phyloP scores from a whole-genome alignment of 2,329 filamentous ascomycete species.

The Myriangium duriaei region DNA sequence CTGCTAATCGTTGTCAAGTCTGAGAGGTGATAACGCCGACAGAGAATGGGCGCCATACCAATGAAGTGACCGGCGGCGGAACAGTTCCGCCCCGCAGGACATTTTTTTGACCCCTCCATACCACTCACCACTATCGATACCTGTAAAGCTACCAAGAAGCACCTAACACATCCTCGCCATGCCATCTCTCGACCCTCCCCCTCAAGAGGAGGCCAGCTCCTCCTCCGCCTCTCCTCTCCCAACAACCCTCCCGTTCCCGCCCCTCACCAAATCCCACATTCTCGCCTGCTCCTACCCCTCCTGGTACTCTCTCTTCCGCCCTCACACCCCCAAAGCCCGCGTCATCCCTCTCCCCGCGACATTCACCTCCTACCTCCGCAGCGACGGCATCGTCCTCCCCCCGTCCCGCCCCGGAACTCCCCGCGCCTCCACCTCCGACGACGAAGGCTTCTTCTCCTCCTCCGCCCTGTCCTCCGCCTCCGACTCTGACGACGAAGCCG shows the following conservation, averaged over 20 bases:
- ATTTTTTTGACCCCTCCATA: too few species aligned
- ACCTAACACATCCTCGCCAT: too few species aligned
- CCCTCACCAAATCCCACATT: constrained; percentile 74
- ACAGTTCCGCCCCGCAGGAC: too few species aligned
- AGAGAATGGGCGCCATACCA: too few species aligned
- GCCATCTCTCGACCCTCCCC: neutral
- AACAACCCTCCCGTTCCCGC: constrained; percentile 57
- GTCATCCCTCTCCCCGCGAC: constrained; percentile 63
- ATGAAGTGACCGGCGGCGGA: too few species aligned
- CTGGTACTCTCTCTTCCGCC: constrained; percentile 60
- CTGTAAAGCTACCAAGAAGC: too few species aligned
- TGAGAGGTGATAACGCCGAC: too few species aligned
- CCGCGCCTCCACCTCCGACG: constrained; percentile 34
- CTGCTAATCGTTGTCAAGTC: too few species aligned
- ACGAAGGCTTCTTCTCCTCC: constrained; percentile 35
- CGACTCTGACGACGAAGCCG: constrained; percentile 37
- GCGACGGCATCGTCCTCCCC: constrained; percentile 84
- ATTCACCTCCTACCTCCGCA: constrained; percentile 77
- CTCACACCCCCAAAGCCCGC: constrained; percentile 71
- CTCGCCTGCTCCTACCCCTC: constrained; percentile 86
- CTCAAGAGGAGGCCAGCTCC: neutral
- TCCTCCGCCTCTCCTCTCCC: constrained; percentile 1
- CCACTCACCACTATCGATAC: too few species aligned
- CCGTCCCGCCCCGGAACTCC: constrained; percentile 46
- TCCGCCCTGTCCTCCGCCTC: constrained; percentile 32